Percentiles rank a stretch among this genome's conserved stretches.
Evolutionary conservation across 164 flowering plant species (phyloP).

Genomic region (Sextonia rubra): DNA sequence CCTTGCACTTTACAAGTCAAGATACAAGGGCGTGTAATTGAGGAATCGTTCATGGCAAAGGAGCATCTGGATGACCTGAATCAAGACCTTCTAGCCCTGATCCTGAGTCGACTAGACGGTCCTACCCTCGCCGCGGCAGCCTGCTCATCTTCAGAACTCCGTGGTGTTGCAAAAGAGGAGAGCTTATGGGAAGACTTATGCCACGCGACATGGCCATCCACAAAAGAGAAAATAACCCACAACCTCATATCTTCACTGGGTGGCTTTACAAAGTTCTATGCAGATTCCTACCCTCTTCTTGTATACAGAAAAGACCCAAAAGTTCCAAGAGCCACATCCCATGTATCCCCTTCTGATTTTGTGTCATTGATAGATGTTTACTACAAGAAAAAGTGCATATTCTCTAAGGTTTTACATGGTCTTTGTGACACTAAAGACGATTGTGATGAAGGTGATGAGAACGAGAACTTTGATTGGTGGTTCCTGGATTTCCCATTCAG

Average conservation of each 20-base stretch:
- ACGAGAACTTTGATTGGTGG: conserved; percentile 3
- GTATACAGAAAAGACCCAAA: neutral
- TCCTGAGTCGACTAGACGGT: conserved; percentile 24
- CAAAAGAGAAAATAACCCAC: conserved; percentile 9
- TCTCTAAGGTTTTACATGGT: conserved; percentile 25
- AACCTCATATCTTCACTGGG: conserved; percentile 4
- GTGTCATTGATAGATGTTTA: conserved; percentile 13
- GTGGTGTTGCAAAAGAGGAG: conserved; percentile 10
- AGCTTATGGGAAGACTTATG: conserved; percentile 20
- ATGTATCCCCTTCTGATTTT: conserved; percentile 11
- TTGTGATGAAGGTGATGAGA: neutral
- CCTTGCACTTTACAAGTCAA: too few relatives aligned
- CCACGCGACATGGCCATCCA: conserved; percentile 30
- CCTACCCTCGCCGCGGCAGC: conserved; percentile 20
- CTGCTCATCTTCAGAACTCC: conserved; percentile 23
- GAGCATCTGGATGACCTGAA: conserved; percentile 4
- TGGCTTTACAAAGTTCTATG: conserved; percentile 20
- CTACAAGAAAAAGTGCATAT: conserved; percentile 19
- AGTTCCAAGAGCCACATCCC: neutral
- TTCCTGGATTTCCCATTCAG: conserved; percentile 20
- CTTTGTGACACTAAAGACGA: conserved; percentile 8
- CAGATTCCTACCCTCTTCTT: conserved; percentile 23
- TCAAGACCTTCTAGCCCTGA: conserved; percentile 17
- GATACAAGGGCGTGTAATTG: too few relatives aligned
- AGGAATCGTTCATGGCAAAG: neutral